Percentiles rank a stretch among this genome's conserved stretches.
Conservation (phyloP, 352 stramenopile species). For the Phytophthora foliorum region DNA sequence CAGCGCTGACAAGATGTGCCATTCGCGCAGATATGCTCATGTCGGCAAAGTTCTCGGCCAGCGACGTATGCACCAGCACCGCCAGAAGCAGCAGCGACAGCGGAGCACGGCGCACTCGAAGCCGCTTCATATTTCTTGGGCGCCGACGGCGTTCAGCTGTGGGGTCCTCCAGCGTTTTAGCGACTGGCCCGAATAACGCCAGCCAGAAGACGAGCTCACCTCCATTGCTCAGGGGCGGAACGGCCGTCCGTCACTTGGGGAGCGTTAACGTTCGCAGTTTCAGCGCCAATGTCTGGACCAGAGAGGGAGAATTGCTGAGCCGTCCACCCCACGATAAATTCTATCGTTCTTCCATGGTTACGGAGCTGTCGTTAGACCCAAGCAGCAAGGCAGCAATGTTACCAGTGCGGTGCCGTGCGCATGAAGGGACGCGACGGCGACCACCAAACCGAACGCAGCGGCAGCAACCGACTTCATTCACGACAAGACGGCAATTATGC, state of each 20-base stretch:
- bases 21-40: conserved; percentile 44
- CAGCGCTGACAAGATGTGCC: conserved; percentile 28
- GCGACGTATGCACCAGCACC: not conserved
- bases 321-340: conserved; percentile 1
- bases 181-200: conserved; percentile 30
- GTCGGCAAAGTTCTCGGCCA: conserved; percentile 26
- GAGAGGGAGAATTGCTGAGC: not conserved
- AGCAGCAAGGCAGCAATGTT: not conserved
- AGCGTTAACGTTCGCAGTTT: conserved; percentile 26
- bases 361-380: not conserved
- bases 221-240: conserved; percentile 9
- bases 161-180: conserved; percentile 21
- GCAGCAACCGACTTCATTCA: not conserved
- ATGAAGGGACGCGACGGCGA: not conserved
- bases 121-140: conserved; percentile 18
- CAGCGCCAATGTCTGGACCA: conserved; percentile 26
- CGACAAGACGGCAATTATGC: not conserved
- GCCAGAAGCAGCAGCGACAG: conserved; percentile 16
- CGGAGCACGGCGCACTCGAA: not conserved
- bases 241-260: conserved; percentile 19
- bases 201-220: not conserved
- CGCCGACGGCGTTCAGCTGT: conserved; percentile 9
- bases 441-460: not conserved
- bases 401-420: not conserved
- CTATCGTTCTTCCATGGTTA: conserved; percentile 3